These are phyloP conservation scores for Stygiomarasmius scandens DNA, from an alignment of 1,284 basidiomycete genomes.

Conservation along the genomic window DNA sequence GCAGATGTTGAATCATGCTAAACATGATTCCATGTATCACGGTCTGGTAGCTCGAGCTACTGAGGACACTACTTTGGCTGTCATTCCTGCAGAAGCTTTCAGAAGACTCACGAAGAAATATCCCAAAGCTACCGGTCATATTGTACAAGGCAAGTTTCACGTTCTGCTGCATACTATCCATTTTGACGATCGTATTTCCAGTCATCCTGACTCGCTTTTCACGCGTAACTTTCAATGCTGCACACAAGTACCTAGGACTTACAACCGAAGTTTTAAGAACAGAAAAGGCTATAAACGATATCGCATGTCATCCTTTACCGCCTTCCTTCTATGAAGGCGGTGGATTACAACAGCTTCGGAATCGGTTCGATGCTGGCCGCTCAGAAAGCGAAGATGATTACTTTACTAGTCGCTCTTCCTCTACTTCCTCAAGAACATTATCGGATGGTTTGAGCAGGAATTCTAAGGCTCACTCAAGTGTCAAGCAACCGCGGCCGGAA, in stretches of 20 bases:
- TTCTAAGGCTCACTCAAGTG: slow-evolving; percentile 22
- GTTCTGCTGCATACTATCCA: not conserved
- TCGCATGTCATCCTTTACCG: slow-evolving; percentile 94
- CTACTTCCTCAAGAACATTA: slow-evolving; percentile 29
- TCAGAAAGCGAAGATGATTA: slow-evolving; percentile 59
- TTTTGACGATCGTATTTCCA: slow-evolving; percentile 29
- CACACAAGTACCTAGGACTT: slow-evolving; percentile 94
- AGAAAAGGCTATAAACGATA: slow-evolving; percentile 95
- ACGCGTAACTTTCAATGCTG: slow-evolving; percentile 94
- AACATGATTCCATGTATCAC: slow-evolving; percentile 43
- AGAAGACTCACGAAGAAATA: slow-evolving; percentile 90
- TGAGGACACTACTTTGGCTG: slow-evolving; percentile 95
- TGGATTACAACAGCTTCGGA: slow-evolving; percentile 86
- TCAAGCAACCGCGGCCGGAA: slow-evolving; percentile 1
- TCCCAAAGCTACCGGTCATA: slow-evolving; percentile 95
- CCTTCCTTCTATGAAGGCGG: slow-evolving; percentile 92
- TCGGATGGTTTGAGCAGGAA: slow-evolving; percentile 19
- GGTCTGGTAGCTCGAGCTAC: slow-evolving; percentile 87
- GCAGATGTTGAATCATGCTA: slow-evolving; percentile 14
- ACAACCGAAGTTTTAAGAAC: slow-evolving; percentile 95
- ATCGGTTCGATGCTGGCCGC: slow-evolving; percentile 70
- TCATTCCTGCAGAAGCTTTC: slow-evolving; percentile 98
- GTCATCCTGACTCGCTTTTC: slow-evolving; percentile 96
- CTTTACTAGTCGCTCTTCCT: slow-evolving; percentile 28
- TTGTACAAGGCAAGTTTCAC: slow-evolving; percentile 78